Conservation (phyloP, 192 early-diverging fungal genomes). For the Ambispora gerdemannii region DNA sequence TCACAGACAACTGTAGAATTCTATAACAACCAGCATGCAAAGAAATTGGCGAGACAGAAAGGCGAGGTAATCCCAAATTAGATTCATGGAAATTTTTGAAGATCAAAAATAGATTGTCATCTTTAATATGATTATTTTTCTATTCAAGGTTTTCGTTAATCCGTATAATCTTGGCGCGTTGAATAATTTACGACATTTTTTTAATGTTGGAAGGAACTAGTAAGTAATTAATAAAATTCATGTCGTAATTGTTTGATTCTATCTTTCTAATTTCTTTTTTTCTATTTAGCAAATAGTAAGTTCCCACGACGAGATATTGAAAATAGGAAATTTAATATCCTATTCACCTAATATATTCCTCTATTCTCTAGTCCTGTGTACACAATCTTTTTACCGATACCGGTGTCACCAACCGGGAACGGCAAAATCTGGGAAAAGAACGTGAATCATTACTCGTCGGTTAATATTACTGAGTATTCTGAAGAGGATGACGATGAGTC, state of each 20-base stretch:
- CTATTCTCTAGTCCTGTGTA: constrained; percentile 45
- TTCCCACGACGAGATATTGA: not conserved
- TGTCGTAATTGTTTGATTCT: not conserved
- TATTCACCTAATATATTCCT: not conserved
- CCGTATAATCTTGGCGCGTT: constrained; percentile 47
- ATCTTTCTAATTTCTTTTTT: not conserved
- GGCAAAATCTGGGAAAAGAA: constrained; percentile 45
- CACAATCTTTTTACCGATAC: constrained; percentile 48
- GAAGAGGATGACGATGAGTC: too few species aligned
- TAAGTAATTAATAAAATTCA: constrained; percentile 30
- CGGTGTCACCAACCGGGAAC: constrained; percentile 48
- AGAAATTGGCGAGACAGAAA: constrained; percentile 42
- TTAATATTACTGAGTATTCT: constrained; percentile 14
- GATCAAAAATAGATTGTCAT: not conserved
- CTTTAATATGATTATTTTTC: not conserved
- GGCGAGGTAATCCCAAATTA: constrained; percentile 50
- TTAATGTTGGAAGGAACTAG: constrained; percentile 52
- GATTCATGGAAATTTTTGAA: not conserved
- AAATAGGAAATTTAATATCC: not conserved
- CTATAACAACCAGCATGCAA: constrained; percentile 57
- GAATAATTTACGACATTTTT: constrained; percentile 46
- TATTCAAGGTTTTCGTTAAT: constrained; percentile 36
- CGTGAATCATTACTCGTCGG: constrained; percentile 12
- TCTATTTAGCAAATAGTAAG: constrained; percentile 11
- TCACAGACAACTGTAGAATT: constrained; percentile 64